Base-by-base conservation (phyloP, 2,329 filamentous ascomycete genomes). In the Amauroascus verrucosus region DNA sequence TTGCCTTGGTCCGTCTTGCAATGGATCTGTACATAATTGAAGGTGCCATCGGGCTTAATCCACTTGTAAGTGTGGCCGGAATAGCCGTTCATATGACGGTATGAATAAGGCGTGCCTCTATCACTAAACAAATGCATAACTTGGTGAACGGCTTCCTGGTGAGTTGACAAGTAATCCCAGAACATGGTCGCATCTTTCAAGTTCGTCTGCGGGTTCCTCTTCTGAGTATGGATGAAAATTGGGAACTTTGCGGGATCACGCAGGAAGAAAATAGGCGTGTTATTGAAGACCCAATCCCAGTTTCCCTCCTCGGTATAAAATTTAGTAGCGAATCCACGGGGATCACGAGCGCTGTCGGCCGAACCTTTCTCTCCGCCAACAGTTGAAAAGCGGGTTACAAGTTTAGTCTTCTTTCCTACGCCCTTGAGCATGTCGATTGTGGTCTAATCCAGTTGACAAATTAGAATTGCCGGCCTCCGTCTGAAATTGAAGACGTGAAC, bases 251-350 rank as follows among this genome's bases (percentile, higher is more conserved):
- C 77, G 0, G 84, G 82, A 57, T 88, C 84, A 51, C 84, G 75
- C n/a, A 87, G 63, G 69, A 88, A 88, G 74, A 88, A 88, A 2
- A 86, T 79, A 0, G 84, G 84, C 0, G 82, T 86, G 64, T 59
- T 59, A 45, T 59, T 58, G 46, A 58, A 58, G 6, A 87, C 83
- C 66, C 83, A 75, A 62, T 86, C 83, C 77, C 79, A 85, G 60
- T 86, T 86, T n/a, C 84, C 84, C 60, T 87, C 80, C 16, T 83
- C 79, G 0, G 84, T 87, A 35, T 82, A 77, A 69, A 88, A 84
- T 70, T 88, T 88, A 58, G 86, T 74, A 1, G 83, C 77, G 62
- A 88, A 88, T 0, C 85, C 85, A 62, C 84, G 75, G 8, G 84
- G 84, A 59, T 89, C 85, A 55, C 85, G 80, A 30, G 83, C 84